Base-by-base conservation (phyloP, 192 early-diverging fungal genomes). In the Podila epicladia region DNA sequence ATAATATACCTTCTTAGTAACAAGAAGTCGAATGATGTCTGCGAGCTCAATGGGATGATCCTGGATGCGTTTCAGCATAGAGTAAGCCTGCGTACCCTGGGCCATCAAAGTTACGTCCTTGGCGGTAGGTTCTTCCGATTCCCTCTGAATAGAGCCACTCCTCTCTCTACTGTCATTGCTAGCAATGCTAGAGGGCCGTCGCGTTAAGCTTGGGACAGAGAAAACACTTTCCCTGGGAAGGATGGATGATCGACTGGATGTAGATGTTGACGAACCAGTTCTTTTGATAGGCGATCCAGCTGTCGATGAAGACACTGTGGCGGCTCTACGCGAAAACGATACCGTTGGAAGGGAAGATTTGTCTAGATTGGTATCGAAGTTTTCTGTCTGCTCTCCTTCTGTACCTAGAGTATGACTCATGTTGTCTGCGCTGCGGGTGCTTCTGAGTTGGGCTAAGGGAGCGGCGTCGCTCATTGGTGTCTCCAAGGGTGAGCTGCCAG, bases 21-120 rank as follows among this genome's bases (percentile, higher is more conserved):
- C 76, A 13, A 79, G 35, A 19, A 79, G 48, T 5, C 76, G 69
- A 38, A 79, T 79, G 19, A 79, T 79, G 29, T 79, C 76, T 55
- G 76, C 76, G 2, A 79, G 70, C 28, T 79, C 76, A n/a, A 79
- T 79, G 4, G 76, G 76, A 49, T 79, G 76, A 17, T 79, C 76
- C 33, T 79, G 76, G 7, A 79, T 79, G 29, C 70, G 64, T 37
- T 79, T 79, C 38, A 79, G 19, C 61, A 79, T 58, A 6, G 64
- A 31, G 48, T 72, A 79, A 9, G 76, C 76, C 49, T 72, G 70
- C 5, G 76, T 79, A n/a, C 76, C 76, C 32, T 63, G 53, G 1
- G 76, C 69, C 76, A 79, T 79, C 61, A 79, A 51, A 5, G 69
- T 17, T 17, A 79, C 76, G 35, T 79, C 76, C 31, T 72, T 72